Evolutionary conservation across 2,329 filamentous ascomycete genomes (phyloP), one percentile per base, ranked within the genome.

Genomic region (Neospermospora avenae): DNA sequence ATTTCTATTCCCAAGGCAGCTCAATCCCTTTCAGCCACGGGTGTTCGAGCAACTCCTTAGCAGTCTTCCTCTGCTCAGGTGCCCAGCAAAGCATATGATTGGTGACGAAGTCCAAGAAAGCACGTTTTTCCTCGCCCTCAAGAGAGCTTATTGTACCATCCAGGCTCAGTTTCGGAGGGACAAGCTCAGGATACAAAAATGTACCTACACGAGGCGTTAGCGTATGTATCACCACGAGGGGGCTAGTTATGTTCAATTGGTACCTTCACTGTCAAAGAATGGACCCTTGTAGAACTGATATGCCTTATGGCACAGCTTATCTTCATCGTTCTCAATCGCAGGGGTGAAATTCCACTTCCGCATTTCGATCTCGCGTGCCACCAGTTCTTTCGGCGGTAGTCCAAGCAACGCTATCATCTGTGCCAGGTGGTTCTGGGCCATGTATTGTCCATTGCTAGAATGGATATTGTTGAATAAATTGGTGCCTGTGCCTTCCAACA

Each of bases 371-470:
- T 59, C 72, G 37, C 72, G 70, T 63, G 70, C 59, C 57, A 77
- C 58, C 8, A 77, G 46, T 58, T 74, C 70, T 58, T 63, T 68
- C 45, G 74, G 74, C 4, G 76, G 75, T 37, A 69, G 71, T 14
- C 76, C 76, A 2, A 78, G 64, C 59, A 78, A 68, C 18, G 71
- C 73, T 55, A 77, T 76, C 70, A 79, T 78, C 62, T 78, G 70
- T 5, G 76, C 75, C 10, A 79, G 61, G 59, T 78, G 74, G 53
- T 67, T 44, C 69, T 72, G 74, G 41, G 73, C 67, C 66, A 71
- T 67, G 49, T 78, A 78, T 4, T 60, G 24, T 11, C 58, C 44
- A 10, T 61, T 49, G 2, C 25, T 39, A 22, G 60, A 57, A 46
- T 59, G n/a, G 14, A 55, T 49, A 2, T 52, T 13, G 10, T n/a